These are phyloP conservation scores for Daldinia concentrica DNA, from an alignment of 495 filamentous ascomycete species.

Conservation along the genomic window DNA sequence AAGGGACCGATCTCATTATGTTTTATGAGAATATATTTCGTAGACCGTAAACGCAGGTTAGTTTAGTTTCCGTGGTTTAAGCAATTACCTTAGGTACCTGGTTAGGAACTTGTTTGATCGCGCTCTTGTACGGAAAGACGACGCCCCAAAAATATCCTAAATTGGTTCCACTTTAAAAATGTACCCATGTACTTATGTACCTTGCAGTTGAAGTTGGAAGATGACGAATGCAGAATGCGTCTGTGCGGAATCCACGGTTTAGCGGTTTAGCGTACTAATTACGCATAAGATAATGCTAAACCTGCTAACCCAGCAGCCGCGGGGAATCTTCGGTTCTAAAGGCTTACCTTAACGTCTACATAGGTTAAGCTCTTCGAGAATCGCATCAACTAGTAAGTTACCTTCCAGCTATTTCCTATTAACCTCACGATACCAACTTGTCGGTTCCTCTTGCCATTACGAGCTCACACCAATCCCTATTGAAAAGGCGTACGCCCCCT, in stretches of 20 bases:
- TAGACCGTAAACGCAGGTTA: background rate
- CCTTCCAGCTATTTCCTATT: background rate
- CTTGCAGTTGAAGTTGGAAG: background rate
- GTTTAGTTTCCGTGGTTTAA: background rate
- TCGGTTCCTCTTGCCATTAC: conserved; percentile 7
- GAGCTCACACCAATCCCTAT: conserved; percentile 3
- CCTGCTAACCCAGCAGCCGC: background rate
- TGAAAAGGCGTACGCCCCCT: background rate
- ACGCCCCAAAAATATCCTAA: background rate
- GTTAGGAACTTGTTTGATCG: conserved; percentile 6
- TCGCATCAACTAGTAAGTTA: background rate
- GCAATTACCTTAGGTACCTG: too few species aligned
- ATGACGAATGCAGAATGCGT: conserved; percentile 6
- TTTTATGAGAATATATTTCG: background rate
- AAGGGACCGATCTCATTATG: conserved; percentile 14
- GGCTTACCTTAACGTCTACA: background rate
- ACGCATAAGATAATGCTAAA: background rate
- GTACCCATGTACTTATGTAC: background rate
- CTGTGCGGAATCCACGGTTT: background rate
- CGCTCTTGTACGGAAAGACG: background rate
- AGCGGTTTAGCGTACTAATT: background rate
- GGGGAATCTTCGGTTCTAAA: conserved; percentile 1
- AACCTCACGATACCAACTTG: conserved; percentile 5
- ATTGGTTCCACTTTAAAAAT: background rate
- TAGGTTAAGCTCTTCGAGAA: background rate